These are phyloP conservation scores for Symbiodinium pilosum DNA, from an alignment of 73 alveolate genomes.

Conservation along the genomic window DNA sequence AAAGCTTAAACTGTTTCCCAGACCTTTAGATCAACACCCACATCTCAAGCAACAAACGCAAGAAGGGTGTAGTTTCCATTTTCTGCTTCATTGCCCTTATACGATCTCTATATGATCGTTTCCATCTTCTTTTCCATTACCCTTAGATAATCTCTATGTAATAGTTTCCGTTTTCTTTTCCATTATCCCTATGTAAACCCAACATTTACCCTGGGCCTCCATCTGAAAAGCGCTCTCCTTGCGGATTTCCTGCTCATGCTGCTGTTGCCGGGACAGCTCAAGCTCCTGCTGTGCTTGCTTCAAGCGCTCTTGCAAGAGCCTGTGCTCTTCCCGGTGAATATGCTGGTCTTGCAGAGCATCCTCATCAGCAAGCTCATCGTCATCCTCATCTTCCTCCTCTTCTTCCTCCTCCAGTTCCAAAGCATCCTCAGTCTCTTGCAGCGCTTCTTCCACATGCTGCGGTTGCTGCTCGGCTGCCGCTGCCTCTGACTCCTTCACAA, in stretches of 20 bases:
- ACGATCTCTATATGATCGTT: no score
- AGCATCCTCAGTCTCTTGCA: constrained; percentile 13
- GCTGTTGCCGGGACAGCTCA: constrained; percentile 28
- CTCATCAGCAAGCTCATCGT: constrained; percentile 39
- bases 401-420: constrained; percentile 16
- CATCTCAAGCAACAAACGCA: no score
- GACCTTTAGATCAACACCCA: no score
- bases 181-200: no score
- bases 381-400: constrained; percentile 57
- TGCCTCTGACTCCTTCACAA: neutral
- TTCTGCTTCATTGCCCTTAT: no score
- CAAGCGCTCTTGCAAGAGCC: constrained; percentile 88
- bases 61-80: no score
- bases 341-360: constrained; percentile 38
- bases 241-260: constrained; percentile 8
- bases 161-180: no score
- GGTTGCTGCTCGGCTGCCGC: neutral
- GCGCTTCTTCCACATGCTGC: constrained; percentile 15
- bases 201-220: constrained; percentile 29
- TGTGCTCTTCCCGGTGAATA: constrained; percentile 52
- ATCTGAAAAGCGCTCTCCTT: neutral
- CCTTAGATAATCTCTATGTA: no score
- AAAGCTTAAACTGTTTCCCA: no score
- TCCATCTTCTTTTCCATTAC: no score
- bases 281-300: constrained; percentile 91